phyloP scores from a whole-genome alignment of 116 monocot genomes.

The Cymodocea nodosa region DNA sequence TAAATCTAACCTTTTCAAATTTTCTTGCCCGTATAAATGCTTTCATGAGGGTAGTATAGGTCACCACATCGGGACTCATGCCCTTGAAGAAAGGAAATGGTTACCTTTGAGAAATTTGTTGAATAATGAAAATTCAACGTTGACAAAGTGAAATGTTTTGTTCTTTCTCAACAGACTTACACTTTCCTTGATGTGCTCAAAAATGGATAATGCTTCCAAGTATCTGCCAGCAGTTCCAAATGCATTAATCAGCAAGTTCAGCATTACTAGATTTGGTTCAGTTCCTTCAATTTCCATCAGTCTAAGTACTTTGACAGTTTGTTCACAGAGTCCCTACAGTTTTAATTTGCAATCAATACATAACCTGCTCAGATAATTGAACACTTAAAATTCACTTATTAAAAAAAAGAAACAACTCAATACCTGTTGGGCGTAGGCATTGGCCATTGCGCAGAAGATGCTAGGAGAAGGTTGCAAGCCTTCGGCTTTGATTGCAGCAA shows the following conservation, averaged over 20 bases:
- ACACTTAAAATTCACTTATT: not conserved
- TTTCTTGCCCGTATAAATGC: constrained; percentile 60
- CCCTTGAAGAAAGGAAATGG: constrained; percentile 27
- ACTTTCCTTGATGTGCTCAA: constrained; percentile 77
- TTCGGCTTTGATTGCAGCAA: constrained; percentile 54
- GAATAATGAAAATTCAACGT: not conserved
- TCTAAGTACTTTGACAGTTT: constrained; percentile 60
- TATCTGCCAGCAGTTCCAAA: constrained; percentile 73
- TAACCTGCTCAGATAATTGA: not conserved
- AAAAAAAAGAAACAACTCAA: not conserved
- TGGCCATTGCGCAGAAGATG: constrained; percentile 62
- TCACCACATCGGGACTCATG: constrained; percentile 77
- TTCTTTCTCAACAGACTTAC: constrained; percentile 18
- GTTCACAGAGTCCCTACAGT: constrained; percentile 55
- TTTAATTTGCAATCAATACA: not conserved
- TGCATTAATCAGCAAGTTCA: constrained; percentile 85
- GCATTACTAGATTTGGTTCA: constrained; percentile 80
- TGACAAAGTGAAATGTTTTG: not conserved
- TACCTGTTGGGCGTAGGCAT: constrained; percentile 85
- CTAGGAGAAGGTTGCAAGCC: constrained; percentile 40
- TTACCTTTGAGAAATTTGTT: not conserved
- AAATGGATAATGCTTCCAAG: constrained; percentile 59
- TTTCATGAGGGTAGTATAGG: constrained; percentile 80
- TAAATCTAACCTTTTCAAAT: constrained; percentile 41
- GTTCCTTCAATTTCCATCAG: constrained; percentile 83